Base-by-base conservation (phyloP, 805 yeast species). In the Lipomyces sp. region DNA sequence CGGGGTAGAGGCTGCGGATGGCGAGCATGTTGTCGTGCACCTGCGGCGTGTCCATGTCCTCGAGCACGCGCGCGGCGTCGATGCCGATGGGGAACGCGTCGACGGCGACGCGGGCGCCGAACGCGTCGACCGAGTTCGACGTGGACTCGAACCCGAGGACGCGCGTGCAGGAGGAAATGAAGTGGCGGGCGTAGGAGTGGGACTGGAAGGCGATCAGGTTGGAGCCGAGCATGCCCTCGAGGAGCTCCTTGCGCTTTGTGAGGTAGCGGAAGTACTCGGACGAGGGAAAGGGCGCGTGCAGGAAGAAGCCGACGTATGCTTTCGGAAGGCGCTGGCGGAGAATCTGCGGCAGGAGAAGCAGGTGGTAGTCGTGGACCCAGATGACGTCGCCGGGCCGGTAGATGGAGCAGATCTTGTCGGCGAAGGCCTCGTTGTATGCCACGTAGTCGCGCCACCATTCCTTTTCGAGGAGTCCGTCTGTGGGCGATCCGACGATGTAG, bases 241-340 rank as follows among this genome's bases (percentile, higher is more conserved):
- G 74, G 43, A 93, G 72, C 63, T 86, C 84, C 49, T 81, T 76
- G 59, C 98, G 78, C 68, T 86, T 86, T 34, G 96, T 82, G 32
- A 95, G 69, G 60, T 95, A 86, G 55, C 97, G 77, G 71, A 93
- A 88, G 67, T 90, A 89, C 68, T 93, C 99, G 16, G 89, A 83
- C 23, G 95, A 82, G 11, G 97, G 96, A 76, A 91, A 90, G n/a
- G 97, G 96, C 2, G 87, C 78, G 67, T 90, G 96, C 58, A 90
- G 69, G 68, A 79, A 89, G 46, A 86, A 79, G 13, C 91, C 93
- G 58, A 90, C 84, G 54, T 74, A 73, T 4, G 86, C 85, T 49
- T 83, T 79, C 2, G 87, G 87, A 43, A 84, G 74, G 62, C 78
- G 80, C 84, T 83, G 82, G 59, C 95, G 76, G 57, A 90, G 70